Evolutionary conservation across 1,139 yeast genomes (phyloP).

Genomic region (Diutina mesorugosa): DNA sequence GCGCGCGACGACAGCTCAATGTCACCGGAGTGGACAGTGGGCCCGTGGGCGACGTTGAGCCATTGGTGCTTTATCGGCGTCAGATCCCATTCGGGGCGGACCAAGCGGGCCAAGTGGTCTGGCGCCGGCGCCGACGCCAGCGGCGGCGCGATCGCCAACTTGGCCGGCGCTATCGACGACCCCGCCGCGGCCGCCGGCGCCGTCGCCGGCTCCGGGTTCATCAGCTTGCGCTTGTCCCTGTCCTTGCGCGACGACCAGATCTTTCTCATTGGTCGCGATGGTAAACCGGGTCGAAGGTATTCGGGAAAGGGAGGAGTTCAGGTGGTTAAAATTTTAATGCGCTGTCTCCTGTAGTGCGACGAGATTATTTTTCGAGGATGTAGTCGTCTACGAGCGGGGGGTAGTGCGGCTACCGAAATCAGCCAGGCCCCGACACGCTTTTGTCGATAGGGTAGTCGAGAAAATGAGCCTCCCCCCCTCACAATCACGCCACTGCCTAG

Average conservation of each 20-base stretch:
- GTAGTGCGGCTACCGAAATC: neutral
- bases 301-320: neutral
- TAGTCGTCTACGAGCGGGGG: neutral
- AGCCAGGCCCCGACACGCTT: too few species aligned
- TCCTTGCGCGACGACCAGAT: constrained; percentile 20
- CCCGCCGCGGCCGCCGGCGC: neutral
- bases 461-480: neutral
- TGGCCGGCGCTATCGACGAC: neutral
- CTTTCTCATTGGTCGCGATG: constrained; percentile 13
- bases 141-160: neutral
- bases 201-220: neutral
- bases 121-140: neutral
- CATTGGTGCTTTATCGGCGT: constrained; percentile 23
- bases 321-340: neutral
- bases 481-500: too few species aligned
- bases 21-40: constrained; percentile 16
- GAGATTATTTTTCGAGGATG: neutral
- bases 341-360: neutral
- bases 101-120: constrained; percentile 7
- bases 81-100: constrained; percentile 22
- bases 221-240: constrained; percentile 13
- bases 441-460: neutral
- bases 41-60: constrained; percentile 28
- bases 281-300: neutral
- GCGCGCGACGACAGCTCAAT: neutral